These are phyloP conservation scores for Avena eriantha DNA, from an alignment of 176 grass and related monocot species.

Conservation along the genomic window DNA sequence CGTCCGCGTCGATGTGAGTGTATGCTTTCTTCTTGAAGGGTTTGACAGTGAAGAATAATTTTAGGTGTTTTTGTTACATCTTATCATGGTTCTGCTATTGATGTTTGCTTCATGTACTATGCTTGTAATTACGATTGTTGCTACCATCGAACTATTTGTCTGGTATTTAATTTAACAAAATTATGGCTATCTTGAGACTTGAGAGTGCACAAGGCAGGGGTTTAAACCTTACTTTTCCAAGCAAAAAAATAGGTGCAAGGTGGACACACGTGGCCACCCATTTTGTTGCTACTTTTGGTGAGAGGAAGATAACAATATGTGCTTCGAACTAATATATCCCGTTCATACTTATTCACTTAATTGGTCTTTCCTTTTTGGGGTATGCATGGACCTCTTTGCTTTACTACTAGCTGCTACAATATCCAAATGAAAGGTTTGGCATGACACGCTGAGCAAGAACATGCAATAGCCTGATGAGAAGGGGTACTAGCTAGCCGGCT, in stretches of 20 bases:
- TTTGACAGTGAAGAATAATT: background rate
- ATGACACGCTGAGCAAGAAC: background rate
- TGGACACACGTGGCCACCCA: background rate
- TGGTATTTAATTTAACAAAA: background rate
- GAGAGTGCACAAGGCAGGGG: background rate
- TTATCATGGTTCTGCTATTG: background rate
- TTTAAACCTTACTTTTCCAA: background rate
- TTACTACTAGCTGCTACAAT: background rate
- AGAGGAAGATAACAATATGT: background rate
- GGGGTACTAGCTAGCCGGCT: background rate
- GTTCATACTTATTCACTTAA: background rate
- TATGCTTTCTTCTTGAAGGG: background rate
- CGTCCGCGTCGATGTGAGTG: background rate
- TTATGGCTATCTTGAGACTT: background rate
- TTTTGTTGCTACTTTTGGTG: background rate
- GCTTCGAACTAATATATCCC: background rate
- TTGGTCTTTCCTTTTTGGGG: background rate
- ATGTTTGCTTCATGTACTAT: background rate
- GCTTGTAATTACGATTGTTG: background rate
- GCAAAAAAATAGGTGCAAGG: background rate
- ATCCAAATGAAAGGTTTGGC: background rate
- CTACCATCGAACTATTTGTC: background rate
- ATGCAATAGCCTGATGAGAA: slow-evolving; percentile 21
- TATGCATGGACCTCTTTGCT: background rate
- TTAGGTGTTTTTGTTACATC: background rate